These are phyloP conservation scores for Cercospora sesami DNA, from an alignment of 2,329 filamentous ascomycete genomes.

Conservation along the genomic window DNA sequence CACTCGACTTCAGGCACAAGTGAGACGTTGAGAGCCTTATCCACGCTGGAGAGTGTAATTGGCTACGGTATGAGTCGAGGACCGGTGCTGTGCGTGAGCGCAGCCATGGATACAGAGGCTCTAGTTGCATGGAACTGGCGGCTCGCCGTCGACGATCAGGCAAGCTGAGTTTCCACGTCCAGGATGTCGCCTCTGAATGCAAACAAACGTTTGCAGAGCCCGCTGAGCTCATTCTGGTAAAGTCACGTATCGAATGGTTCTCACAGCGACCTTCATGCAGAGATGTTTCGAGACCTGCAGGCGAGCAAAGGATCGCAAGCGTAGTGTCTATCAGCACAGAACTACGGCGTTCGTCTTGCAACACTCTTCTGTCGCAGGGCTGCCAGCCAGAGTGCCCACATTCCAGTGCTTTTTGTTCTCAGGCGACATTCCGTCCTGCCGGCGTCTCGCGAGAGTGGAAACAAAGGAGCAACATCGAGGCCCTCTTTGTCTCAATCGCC, in stretches of 20 bases:
- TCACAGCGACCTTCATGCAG: neutral
- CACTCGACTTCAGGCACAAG: neutral
- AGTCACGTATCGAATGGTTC: neutral
- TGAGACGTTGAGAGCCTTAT: neutral
- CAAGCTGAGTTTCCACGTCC: neutral
- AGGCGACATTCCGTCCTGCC: neutral
- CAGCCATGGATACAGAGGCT: neutral
- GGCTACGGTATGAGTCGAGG: neutral
- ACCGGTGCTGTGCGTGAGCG: neutral
- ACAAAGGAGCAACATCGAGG: neutral
- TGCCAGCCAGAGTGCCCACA: neutral
- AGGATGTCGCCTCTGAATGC: neutral
- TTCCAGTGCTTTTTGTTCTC: neutral
- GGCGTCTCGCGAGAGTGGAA: neutral
- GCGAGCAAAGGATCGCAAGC: neutral
- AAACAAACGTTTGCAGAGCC: neutral
- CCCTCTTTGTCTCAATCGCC: neutral
- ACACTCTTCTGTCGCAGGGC: neutral
- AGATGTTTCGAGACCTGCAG: neutral
- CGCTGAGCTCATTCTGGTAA: neutral
- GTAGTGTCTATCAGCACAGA: no score
- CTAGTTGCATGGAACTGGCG: neutral
- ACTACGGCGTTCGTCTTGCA: no score
- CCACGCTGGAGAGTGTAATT: neutral
- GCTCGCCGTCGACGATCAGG: neutral